phyloP scores from a whole-genome alignment of 371 early-diverging fungal species.

The Blyttiomyces sp. region DNA sequence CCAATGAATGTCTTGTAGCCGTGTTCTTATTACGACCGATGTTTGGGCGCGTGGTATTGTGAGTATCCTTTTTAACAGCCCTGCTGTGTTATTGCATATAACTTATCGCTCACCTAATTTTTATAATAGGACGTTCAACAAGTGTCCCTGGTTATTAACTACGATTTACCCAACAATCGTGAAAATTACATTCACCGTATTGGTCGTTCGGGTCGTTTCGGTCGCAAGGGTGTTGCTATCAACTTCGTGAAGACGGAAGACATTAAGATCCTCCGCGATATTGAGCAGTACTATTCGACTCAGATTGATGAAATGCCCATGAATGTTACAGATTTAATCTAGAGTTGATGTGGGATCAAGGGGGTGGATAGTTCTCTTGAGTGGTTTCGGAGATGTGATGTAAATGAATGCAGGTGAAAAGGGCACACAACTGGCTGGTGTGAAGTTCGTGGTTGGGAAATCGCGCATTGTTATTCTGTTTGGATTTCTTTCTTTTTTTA shows the following conservation, averaged over 20 bases:
- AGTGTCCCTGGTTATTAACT: slow-evolving; percentile 97
- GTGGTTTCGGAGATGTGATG: no score
- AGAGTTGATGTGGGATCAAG: background rate
- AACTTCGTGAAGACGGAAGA: slow-evolving; percentile 98
- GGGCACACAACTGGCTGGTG: no score
- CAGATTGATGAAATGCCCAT: slow-evolving; percentile 72
- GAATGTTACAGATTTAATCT: slow-evolving; percentile 23
- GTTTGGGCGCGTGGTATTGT: slow-evolving; percentile 96
- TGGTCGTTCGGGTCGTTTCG: slow-evolving; percentile 99
- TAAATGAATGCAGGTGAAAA: no score
- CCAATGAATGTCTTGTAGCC: slow-evolving; percentile 43
- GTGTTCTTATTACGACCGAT: slow-evolving; percentile 98
- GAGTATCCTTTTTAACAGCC: no score
- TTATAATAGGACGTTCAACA: slow-evolving; percentile 87
- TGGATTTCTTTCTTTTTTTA: no score
- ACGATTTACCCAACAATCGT: slow-evolving; percentile 94
- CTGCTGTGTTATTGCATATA: background rate
- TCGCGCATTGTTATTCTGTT: no score
- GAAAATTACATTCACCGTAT: slow-evolving; percentile 98
- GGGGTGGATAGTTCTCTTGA: no score
- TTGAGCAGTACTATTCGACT: slow-evolving; percentile 98
- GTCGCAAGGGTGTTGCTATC: slow-evolving; percentile 99
- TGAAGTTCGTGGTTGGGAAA: no score
- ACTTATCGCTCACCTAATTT: background rate
- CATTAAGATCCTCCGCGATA: slow-evolving; percentile 83